Evolutionary conservation across 23 red algal genomes (phyloP).

Genomic region (Agarophyton chilense): DNA sequence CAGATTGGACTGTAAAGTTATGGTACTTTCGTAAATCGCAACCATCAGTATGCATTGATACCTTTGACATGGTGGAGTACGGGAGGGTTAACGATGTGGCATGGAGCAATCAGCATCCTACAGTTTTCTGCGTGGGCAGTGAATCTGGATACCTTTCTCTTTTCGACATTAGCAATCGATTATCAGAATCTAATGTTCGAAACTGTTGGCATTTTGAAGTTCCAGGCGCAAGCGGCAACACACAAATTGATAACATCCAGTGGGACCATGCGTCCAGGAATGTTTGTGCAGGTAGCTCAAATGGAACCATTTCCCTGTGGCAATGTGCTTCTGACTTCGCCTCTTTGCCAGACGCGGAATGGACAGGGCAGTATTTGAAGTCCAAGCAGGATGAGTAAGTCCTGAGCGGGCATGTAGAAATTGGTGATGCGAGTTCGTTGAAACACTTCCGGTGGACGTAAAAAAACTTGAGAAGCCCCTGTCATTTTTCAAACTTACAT

Average conservation of each 20-base stretch:
- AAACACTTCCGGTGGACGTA: background rate
- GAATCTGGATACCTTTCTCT: constrained; percentile 32
- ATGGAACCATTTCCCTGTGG: constrained; percentile 40
- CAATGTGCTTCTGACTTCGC: constrained; percentile 24
- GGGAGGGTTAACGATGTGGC: constrained; percentile 25
- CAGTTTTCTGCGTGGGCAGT: constrained; percentile 13
- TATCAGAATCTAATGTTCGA: background rate
- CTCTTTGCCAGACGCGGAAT: constrained; percentile 39
- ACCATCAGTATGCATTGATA: background rate
- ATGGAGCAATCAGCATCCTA: constrained; percentile 56
- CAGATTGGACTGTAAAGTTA: constrained; percentile 43
- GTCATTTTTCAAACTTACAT: too few relatives aligned
- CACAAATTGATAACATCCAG: background rate
- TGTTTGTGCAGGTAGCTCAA: constrained; percentile 40
- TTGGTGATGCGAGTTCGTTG: background rate
- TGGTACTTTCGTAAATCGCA: constrained; percentile 45
- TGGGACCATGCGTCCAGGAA: constrained; percentile 6
- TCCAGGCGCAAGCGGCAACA: background rate
- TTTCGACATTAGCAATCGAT: constrained; percentile 37
- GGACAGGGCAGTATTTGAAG: constrained; percentile 52
- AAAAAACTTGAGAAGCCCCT: background rate
- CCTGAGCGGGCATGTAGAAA: background rate
- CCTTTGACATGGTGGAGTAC: constrained; percentile 34
- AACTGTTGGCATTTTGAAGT: constrained; percentile 31
- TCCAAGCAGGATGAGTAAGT: background rate